A percentile compares a stretch with the other conserved stretches of the same genome.
These are phyloP conservation scores for Citrullus colocynthis DNA, from an alignment of 306 rosid species.

Conservation along the genomic window DNA sequence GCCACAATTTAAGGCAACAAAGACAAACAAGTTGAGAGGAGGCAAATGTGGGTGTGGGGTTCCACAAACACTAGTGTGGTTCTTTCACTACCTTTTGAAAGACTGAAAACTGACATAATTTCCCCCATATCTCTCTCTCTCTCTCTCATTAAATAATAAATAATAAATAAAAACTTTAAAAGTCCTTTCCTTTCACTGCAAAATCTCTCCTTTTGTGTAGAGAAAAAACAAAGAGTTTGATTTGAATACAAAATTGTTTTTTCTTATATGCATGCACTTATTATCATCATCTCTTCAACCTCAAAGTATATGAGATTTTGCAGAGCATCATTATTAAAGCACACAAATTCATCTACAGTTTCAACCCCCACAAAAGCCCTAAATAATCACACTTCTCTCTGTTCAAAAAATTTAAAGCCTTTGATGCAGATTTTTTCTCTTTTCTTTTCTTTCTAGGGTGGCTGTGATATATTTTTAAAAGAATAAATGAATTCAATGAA, in stretches of 20 bases:
- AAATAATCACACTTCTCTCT: not conserved
- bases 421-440: not conserved
- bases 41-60: not conserved
- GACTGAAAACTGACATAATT: constrained; percentile 3
- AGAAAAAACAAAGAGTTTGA: not conserved
- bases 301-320: not conserved
- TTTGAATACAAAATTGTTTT: not conserved
- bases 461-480: not conserved
- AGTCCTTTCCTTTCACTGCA: not conserved
- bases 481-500: not conserved
- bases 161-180: not conserved
- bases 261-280: not conserved
- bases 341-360: not conserved
- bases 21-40: not conserved
- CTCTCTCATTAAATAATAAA: too few relatives aligned
- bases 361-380: not conserved
- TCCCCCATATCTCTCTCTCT: not conserved
- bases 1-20: constrained; percentile 1
- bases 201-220: not conserved
- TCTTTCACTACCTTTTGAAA: not conserved
- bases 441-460: too few relatives aligned
- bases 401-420: not conserved
- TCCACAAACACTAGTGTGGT: not conserved
- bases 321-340: not conserved
- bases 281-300: not conserved